Evolutionary conservation across 441 rosid species (phyloP).

Genomic region (Euphorbia schlechtendalii): DNA sequence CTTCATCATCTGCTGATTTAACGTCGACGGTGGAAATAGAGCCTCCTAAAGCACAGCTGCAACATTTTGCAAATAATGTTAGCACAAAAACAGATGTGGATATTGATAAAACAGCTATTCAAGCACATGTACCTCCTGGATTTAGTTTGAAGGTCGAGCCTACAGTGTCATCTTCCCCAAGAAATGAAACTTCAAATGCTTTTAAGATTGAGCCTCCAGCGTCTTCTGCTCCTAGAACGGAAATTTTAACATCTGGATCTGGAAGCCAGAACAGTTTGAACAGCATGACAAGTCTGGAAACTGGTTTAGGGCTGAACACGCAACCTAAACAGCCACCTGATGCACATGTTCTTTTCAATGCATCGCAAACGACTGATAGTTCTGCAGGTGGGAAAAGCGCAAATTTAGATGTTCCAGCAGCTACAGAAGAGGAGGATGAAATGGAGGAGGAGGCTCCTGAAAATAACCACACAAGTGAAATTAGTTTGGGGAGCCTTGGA

Average conservation of each 20-base stretch:
- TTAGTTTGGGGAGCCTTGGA: slow-evolving; percentile 60
- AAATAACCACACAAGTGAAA: slow-evolving; percentile 43
- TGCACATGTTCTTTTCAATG: slow-evolving; percentile 26
- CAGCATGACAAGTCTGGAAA: slow-evolving; percentile 29
- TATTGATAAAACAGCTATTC: slow-evolving; percentile 24
- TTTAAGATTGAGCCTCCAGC: slow-evolving; percentile 39
- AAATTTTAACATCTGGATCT: slow-evolving; percentile 30
- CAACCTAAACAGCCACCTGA: slow-evolving; percentile 39
- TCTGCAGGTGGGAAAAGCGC: slow-evolving; percentile 37
- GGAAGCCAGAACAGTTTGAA: slow-evolving; percentile 30
- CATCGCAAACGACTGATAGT: slow-evolving; percentile 29
- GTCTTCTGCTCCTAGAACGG: slow-evolving; percentile 34
- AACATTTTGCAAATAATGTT: slow-evolving; percentile 23
- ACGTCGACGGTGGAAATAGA: background rate
- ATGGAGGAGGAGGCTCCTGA: slow-evolving; percentile 98
- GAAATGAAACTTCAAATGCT: slow-evolving; percentile 12
- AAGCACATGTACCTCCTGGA: slow-evolving; percentile 25
- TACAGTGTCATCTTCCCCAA: slow-evolving; percentile 32
- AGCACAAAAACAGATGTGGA: slow-evolving; percentile 22
- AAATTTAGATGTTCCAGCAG: slow-evolving; percentile 30
- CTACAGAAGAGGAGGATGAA: slow-evolving; percentile 75
- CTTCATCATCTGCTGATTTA: background rate
- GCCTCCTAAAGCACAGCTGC: slow-evolving; percentile 24
- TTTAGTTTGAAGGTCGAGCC: slow-evolving; percentile 42
- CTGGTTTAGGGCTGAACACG: slow-evolving; percentile 32